phyloP scores from a whole-genome alignment of 352 stramenopile genomes.

The Globisporangium cederbergense region DNA sequence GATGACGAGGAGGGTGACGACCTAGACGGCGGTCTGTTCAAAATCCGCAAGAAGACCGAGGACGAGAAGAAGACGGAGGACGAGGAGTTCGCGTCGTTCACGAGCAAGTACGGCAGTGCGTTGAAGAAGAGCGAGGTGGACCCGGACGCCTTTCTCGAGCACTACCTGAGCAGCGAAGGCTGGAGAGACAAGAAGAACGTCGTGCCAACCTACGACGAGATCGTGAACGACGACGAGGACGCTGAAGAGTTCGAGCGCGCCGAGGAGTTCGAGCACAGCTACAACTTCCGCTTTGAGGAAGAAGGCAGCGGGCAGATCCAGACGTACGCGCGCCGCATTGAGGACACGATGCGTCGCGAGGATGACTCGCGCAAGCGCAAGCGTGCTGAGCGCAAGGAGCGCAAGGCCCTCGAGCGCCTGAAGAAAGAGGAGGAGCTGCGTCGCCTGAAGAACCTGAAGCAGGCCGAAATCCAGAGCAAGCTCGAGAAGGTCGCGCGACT shows the following conservation, averaged over 20 bases:
- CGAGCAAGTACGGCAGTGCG: conserved; percentile 61
- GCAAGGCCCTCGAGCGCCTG: conserved; percentile 94
- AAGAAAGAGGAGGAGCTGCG: conserved; percentile 97
- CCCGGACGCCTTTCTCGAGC: conserved; percentile 71
- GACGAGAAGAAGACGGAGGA: conserved; percentile 62
- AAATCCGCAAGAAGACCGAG: conserved; percentile 59
- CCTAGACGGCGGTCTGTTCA: conserved; percentile 71
- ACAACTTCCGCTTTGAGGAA: conserved; percentile 99
- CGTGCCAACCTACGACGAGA: conserved; percentile 77
- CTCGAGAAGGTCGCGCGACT: conserved; percentile 89
- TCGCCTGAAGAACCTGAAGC: conserved; percentile 97
- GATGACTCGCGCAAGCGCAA: conserved; percentile 96
- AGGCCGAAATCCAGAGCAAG: conserved; percentile 93
- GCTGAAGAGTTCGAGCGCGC: conserved; percentile 91
- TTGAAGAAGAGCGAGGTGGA: conserved; percentile 61
- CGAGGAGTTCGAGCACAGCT: conserved; percentile 97
- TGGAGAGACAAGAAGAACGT: conserved; percentile 79
- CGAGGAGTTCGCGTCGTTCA: conserved; percentile 60
- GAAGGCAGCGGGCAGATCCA: conserved; percentile 85
- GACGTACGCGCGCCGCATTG: conserved; percentile 78
- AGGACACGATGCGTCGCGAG: conserved; percentile 92
- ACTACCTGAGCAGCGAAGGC: conserved; percentile 74
- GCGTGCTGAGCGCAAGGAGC: conserved; percentile 90
- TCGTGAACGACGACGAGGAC: conserved; percentile 88
- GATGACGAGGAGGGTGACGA: conserved; percentile 52